A percentile compares a stretch with the other conserved stretches of the same genome.
phyloP scores from a whole-genome alignment of 441 rosid genomes.

The Populus trichocarpa region DNA sequence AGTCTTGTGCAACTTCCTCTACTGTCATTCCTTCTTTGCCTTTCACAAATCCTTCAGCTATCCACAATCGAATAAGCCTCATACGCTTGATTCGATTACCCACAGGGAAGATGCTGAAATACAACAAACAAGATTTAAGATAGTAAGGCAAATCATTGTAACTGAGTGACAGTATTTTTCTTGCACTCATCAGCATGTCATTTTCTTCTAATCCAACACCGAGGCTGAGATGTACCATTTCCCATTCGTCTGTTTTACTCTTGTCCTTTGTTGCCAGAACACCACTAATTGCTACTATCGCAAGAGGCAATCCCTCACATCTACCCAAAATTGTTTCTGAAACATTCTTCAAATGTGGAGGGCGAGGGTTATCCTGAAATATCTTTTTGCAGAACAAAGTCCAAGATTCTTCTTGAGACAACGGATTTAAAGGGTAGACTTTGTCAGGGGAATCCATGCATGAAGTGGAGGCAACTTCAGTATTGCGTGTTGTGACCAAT shows the following conservation, averaged over 20 bases:
- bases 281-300: slow-evolving; percentile 34
- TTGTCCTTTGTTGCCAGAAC: slow-evolving; percentile 18
- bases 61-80: slow-evolving; percentile 16
- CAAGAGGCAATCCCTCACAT: slow-evolving; percentile 36
- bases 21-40: slow-evolving; percentile 1
- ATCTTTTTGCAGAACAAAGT: slow-evolving; percentile 33
- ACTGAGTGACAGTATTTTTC: slow-evolving; percentile 9
- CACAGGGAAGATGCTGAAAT: slow-evolving; percentile 12
- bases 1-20: slow-evolving; percentile 17
- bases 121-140: slow-evolving; percentile 18
- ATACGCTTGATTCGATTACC: slow-evolving; percentile 2
- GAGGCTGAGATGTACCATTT: slow-evolving; percentile 1
- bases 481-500: slow-evolving; percentile 22
- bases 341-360: slow-evolving; percentile 21
- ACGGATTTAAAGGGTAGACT: slow-evolving; percentile 13
- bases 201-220: slow-evolving; percentile 12
- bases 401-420: slow-evolving; percentile 28
- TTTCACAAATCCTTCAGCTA: slow-evolving; percentile 19
- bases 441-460: slow-evolving; percentile 6
- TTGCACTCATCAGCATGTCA: not conserved
- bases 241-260: slow-evolving; percentile 15
- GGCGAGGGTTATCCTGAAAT: slow-evolving; percentile 24
- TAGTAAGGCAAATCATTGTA: slow-evolving; percentile 21
- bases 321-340: slow-evolving; percentile 23
- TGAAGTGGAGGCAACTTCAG: slow-evolving; percentile 14